A percentile compares a stretch with the other conserved stretches of the same genome.
Conservation (phyloP, 257 asterid genomes). For the Craterostigma plantagineum region DNA sequence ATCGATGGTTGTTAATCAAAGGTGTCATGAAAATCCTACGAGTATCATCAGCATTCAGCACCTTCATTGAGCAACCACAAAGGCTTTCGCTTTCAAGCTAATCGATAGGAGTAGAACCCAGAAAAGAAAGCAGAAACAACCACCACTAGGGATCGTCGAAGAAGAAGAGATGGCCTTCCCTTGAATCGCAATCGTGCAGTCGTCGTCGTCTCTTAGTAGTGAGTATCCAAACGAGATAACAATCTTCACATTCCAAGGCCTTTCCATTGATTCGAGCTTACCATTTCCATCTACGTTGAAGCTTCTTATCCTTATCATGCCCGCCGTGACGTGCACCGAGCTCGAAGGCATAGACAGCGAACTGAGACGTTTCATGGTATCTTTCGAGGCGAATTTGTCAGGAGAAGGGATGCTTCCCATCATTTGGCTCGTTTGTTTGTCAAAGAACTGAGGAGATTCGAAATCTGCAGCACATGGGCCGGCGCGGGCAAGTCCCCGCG, state of each 20-base stretch:
- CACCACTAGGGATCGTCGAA: too few relatives aligned
- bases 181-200: too few relatives aligned
- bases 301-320: slow-evolving; percentile 41
- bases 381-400: slow-evolving; percentile 83
- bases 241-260: slow-evolving; percentile 37
- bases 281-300: slow-evolving; percentile 9
- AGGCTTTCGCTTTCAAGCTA: slow-evolving; percentile 45
- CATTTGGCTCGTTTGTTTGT: slow-evolving; percentile 61
- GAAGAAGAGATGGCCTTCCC: too few relatives aligned
- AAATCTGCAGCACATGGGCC: slow-evolving; percentile 21
- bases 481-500: too few relatives aligned
- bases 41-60: too few relatives aligned
- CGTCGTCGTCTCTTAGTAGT: too few relatives aligned
- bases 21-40: too few relatives aligned
- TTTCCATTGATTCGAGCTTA: slow-evolving; percentile 11
- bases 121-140: slow-evolving; percentile 13
- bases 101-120: slow-evolving; percentile 50
- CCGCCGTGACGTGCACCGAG: slow-evolving; percentile 51
- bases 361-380: too few relatives aligned
- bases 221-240: slow-evolving; percentile 49
- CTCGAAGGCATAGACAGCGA: slow-evolving; percentile 35
- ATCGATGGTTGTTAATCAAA: too few relatives aligned
- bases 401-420: slow-evolving; percentile 62
- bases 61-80: slow-evolving; percentile 24
- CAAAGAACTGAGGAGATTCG: slow-evolving; percentile 38